Evolutionary conservation across 1,139 yeast species (phyloP), one percentile per base, ranked within the genome.

Genomic region (Scheffersomyces quercinus): DNA sequence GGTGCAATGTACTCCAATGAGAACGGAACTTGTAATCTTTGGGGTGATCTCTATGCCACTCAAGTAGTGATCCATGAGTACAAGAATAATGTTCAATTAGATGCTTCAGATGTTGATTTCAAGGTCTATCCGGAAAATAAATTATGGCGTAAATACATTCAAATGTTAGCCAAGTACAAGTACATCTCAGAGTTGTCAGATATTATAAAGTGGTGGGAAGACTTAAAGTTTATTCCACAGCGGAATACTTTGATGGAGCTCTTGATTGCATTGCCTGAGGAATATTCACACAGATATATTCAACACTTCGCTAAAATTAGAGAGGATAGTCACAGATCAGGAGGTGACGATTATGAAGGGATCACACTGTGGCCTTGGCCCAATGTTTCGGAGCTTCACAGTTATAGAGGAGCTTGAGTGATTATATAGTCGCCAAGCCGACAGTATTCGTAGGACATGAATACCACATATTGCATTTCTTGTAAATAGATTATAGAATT

Each of bases 31-130:
- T 52, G 60, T 4, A 47, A 63, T 12, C 37, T 55, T 3, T 82
- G 87, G 86, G 79, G 67, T 4, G 67, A 66, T 1, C 48, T 75
- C 29, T 76, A 64, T 46, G 87, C 90, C 0, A 71, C 85, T 1
- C 88, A 83, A 50, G 68, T 82, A 12, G 83, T 87, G 0, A 72
- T 82, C 5, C 74, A 69, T 35, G 88, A 84, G 55, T 81, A 83
- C 60, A 74, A 77, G 45, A 58, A 50, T 16, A 45, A 65, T 38
- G 66, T 64, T 40, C 44, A 64, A 35, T 50, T 56, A 45, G 24
- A 54, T 33, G 7, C 44, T 9, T 53, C 59, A 39, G 59, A 59
- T 4, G 60, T 63, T 34, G 69, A 52, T 8, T 50, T 49, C 11
- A 51, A 51, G 7, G 49, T 80, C 3, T 64, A 65, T 36, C 87